Base-by-base conservation (phyloP, 352 stramenopile species). In the Phytophthora sansomeana region DNA sequence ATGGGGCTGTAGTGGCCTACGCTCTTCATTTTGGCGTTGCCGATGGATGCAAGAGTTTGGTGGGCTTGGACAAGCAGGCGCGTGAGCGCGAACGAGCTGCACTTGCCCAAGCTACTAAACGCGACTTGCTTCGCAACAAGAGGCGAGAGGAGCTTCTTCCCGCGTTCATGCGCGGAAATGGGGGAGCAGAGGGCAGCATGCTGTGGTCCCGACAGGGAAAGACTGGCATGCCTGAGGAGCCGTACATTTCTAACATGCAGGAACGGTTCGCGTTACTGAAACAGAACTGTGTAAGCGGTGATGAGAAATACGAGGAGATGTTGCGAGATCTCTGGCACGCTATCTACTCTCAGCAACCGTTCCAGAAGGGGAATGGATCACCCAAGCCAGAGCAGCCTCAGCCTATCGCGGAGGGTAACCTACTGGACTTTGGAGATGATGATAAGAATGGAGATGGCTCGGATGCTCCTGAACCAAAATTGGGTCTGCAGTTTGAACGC, bases 21-120 rank as follows among this genome's bases (percentile, higher is more conserved):
- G 87, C 87, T 19, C 70, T 96, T 54, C 87, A 94, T 66, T 96
- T 90, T 51, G 87, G 87, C 30, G 78, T 96, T 53, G 74, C 81
- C 13, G 84, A 94, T 64, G 82, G 81, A 16, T 92, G 85, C 58
- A 91, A 91, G 58, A 90, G 84, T 61, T 65, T 83, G 5, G 75
- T 83, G 0, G 81, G 81, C 24, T 43, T 93, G 30, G 86, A 94
- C 55, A 90, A 90, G 35, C 82, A 87, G 57, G 87, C 87, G 32
- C 77, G 85, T 3, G 84, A 92, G 61, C 77, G 89, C 32, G 87
- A 93, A 63, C 85, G 84, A n/a, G 82, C 87, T 50, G 87, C 87
- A 16, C 72, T 96, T 51, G 85, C 87, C 11, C 83, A 86, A 17
- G 87, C 87, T 0, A 86, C 88, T 38, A 89, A 89, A 57, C 80